Conservation (phyloP, 1,284 basidiomycete species). For the Boletus mariae region DNA sequence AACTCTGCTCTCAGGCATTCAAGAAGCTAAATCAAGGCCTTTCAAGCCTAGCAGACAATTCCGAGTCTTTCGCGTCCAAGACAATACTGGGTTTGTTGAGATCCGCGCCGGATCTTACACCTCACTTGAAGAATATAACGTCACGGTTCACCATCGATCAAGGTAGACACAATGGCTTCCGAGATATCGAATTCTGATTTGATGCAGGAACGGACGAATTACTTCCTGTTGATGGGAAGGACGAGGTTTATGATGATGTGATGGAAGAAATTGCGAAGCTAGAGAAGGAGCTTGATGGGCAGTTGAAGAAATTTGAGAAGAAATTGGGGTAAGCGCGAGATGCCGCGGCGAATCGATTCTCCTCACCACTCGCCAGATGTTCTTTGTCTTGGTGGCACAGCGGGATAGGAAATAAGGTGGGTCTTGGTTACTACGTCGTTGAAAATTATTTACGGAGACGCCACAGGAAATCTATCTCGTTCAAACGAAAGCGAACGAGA, state of each 20-base stretch:
- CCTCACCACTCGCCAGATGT: conserved; percentile 34
- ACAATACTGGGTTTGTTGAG: conserved; percentile 73
- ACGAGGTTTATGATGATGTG: conserved; percentile 78
- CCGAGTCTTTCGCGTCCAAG: conserved; percentile 73
- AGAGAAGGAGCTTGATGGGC: conserved; percentile 67
- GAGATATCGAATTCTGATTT: conserved; percentile 11
- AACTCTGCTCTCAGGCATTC: conserved; percentile 56
- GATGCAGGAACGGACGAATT: conserved; percentile 60
- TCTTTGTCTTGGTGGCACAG: conserved; percentile 82
- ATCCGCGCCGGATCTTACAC: conserved; percentile 75
- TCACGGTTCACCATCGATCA: conserved; percentile 64
- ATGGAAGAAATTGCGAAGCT: conserved; percentile 64
- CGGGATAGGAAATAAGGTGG: conserved; percentile 73
- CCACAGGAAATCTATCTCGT: conserved; percentile 83
- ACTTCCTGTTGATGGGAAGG: conserved; percentile 76
- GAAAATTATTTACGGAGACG: conserved; percentile 4
- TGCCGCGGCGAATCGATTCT: conserved; percentile 8
- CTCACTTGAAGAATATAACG: conserved; percentile 68
- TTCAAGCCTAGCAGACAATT: conserved; percentile 55
- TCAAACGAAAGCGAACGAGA: conserved; percentile 58
- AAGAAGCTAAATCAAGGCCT: conserved; percentile 68
- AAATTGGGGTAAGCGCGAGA: conserved; percentile 47
- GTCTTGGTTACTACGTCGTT: conserved; percentile 2
- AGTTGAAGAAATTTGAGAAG: conserved; percentile 60
- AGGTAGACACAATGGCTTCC: conserved; percentile 40